Evolutionary conservation across 2,329 filamentous ascomycete genomes (phyloP).

Genomic region (Epichloe uncinata): DNA sequence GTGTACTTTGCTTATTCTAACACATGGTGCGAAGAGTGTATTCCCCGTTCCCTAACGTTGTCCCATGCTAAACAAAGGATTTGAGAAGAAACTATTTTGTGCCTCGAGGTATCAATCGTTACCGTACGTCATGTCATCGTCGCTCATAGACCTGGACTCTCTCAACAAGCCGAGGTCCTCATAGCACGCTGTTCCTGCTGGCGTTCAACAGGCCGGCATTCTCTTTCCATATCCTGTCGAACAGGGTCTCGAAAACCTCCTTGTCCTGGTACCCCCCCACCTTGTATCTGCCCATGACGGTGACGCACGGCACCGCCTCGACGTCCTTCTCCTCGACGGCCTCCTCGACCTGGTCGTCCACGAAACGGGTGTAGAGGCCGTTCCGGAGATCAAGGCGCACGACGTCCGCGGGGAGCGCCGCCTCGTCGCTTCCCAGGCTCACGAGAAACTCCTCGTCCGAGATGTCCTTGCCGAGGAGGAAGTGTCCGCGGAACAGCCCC

Average conservation of each 20-base stretch:
- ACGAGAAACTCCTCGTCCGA: conserved; percentile 26
- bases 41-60: no score
- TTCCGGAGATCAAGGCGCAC: conserved; percentile 18
- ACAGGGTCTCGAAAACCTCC: conserved; percentile 50
- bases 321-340: conserved; percentile 26
- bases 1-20: no score
- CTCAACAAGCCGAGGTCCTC: no score
- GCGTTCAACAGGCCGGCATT: not conserved
- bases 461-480: conserved; percentile 28
- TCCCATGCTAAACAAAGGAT: no score
- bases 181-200: not conserved
- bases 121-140: not conserved
- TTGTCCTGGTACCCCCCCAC: conserved; percentile 60
- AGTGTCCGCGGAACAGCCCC: conserved; percentile 28
- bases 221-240: conserved; percentile 38
- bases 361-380: conserved; percentile 13
- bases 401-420: conserved; percentile 16
- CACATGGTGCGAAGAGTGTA: no score
- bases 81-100: no score
- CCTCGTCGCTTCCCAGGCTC: conserved; percentile 17
- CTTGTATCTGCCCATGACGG: conserved; percentile 53
- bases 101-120: not conserved
- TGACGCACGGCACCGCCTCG: conserved; percentile 60
- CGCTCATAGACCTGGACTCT: no score
- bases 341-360: conserved; percentile 19